Conservation (phyloP, 148 eudicot species). For the Rhododendron molle region DNA sequence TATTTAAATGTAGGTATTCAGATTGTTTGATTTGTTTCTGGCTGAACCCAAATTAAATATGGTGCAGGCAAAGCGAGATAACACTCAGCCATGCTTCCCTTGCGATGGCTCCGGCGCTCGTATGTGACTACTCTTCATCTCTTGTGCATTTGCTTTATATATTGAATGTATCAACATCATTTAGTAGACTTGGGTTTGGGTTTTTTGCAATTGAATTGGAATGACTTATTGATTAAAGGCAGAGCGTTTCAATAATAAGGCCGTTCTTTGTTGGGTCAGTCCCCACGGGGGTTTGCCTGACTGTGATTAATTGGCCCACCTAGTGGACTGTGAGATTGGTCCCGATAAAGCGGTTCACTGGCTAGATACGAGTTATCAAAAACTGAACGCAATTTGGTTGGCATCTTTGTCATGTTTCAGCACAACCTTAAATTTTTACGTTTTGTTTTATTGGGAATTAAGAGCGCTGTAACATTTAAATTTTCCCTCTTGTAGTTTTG, state of each 20-base stretch:
- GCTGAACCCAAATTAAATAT: slow-evolving; percentile 7
- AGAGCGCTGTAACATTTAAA: background rate
- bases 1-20: background rate
- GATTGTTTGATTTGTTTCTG: background rate
- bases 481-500: background rate
- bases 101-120: slow-evolving; percentile 91
- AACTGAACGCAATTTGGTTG: background rate
- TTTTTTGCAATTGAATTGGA: background rate
- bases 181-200: background rate
- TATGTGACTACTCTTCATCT: slow-evolving; percentile 42
- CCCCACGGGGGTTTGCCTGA: background rate
- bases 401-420: slow-evolving; percentile 1
- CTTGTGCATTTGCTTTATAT: background rate
- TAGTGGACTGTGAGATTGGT: background rate
- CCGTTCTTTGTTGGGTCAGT: background rate
- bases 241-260: background rate
- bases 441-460: background rate
- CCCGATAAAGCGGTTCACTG: background rate
- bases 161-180: background rate
- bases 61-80: slow-evolving; percentile 79
- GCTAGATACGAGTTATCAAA: background rate
- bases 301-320: background rate
- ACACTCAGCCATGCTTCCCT: slow-evolving; percentile 93
- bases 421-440: background rate
- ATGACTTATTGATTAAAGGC: background rate